A percentile compares a stretch with the other conserved stretches of the same genome.
These are phyloP conservation scores for Craterostigma plantagineum DNA, from an alignment of 257 asterid species.

Conservation along the genomic window DNA sequence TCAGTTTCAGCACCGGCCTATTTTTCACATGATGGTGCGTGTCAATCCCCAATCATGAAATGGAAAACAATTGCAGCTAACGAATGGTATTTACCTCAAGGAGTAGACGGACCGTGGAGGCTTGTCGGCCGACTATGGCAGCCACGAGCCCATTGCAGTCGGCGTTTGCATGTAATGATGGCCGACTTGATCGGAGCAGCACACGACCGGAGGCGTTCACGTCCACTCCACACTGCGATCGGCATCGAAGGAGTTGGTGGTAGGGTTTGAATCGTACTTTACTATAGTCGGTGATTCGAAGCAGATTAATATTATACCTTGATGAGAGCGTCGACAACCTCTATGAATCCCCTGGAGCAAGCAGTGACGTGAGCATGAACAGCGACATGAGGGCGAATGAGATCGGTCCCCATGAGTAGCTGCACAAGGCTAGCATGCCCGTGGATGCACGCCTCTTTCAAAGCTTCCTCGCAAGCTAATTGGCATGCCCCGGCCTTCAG, in stretches of 20 bases:
- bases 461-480: conserved; percentile 78
- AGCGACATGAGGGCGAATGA: conserved; percentile 56
- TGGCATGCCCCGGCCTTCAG: conserved; percentile 71
- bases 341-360: conserved; percentile 49
- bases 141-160: conserved; percentile 68
- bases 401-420: conserved; percentile 54
- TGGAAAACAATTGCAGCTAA: neutral
- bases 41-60: conserved; percentile 9
- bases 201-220: conserved; percentile 40
- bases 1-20: conserved; percentile 55
- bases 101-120: conserved; percentile 40
- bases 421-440: conserved; percentile 41
- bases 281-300: conserved; percentile 7
- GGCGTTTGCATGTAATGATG: conserved; percentile 50
- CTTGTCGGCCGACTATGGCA: conserved; percentile 62
- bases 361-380: conserved; percentile 61
- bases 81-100: conserved; percentile 31
- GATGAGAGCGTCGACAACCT: conserved; percentile 40
- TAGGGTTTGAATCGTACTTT: no score
- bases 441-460: conserved; percentile 58
- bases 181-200: conserved; percentile 58
- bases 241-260: neutral
- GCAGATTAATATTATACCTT: conserved; percentile 25
- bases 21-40: conserved; percentile 2
- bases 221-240: conserved; percentile 61